phyloP scores from a whole-genome alignment of 257 asterid genomes.

The Solanum peruvianum region DNA sequence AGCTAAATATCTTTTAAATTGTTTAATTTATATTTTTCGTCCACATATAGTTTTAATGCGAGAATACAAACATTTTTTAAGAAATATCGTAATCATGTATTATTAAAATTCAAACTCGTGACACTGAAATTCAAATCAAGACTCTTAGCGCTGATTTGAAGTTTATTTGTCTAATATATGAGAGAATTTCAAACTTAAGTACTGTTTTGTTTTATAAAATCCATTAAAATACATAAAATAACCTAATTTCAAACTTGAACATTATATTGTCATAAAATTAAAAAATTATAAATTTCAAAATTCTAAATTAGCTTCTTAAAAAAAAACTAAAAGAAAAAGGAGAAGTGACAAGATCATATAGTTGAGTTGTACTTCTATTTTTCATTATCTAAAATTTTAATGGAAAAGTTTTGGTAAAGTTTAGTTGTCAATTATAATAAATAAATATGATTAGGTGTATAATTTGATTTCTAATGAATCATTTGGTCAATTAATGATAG shows the following conservation, averaged over 20 bases:
- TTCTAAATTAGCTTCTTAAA: not conserved
- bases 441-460: not conserved
- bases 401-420: not conserved
- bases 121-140: too few relatives aligned
- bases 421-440: not conserved
- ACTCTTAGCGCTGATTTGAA: not conserved
- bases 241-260: not conserved
- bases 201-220: not conserved
- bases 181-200: rapidly evolving
- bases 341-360: not conserved
- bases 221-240: not conserved
- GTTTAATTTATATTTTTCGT: not conserved
- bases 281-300: not conserved
- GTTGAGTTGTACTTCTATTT: not conserved
- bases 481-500: not conserved
- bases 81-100: too few relatives aligned
- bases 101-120: not conserved
- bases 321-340: too few relatives aligned
- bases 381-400: not conserved
- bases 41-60: not conserved
- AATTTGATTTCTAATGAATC: not conserved
- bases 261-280: not conserved
- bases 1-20: not conserved
- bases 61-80: not conserved
- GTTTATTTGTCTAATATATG: not conserved